Percentiles rank a stretch among this genome's conserved stretches.
phyloP scores from a whole-genome alignment of 1,284 basidiomycete species.

The Sparassis latifolia region DNA sequence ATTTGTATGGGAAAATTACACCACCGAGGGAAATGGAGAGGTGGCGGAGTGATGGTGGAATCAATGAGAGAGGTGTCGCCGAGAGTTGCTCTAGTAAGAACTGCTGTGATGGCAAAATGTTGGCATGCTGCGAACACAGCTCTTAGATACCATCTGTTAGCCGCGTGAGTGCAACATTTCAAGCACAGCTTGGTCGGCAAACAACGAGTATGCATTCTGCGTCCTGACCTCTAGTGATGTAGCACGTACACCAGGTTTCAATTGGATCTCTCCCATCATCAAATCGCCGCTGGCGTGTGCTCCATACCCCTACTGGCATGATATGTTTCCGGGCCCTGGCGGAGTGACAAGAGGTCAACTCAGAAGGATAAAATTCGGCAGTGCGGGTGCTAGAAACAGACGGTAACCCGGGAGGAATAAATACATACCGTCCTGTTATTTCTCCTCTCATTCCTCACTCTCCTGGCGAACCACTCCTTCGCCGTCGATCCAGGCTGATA shows the following conservation, averaged over 20 bases:
- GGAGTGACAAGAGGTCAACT: background rate
- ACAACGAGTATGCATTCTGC: background rate
- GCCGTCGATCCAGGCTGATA: slow-evolving; percentile 18
- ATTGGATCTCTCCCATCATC: background rate
- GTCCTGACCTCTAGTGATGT: background rate
- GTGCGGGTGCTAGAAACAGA: background rate
- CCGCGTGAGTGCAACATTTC: too few relatives aligned
- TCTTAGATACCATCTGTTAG: too few relatives aligned
- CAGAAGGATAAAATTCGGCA: background rate
- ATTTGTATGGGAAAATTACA: too few relatives aligned
- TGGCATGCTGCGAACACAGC: too few relatives aligned
- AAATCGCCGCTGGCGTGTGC: slow-evolving; percentile 6
- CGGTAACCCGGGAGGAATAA: too few relatives aligned
- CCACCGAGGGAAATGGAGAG: too few relatives aligned
- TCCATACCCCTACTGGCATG: slow-evolving; percentile 7
- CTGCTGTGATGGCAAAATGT: too few relatives aligned
- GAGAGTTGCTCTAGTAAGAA: too few relatives aligned
- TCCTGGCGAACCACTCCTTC: slow-evolving; percentile 22
- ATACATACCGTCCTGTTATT: slow-evolving; percentile 17
- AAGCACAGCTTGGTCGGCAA: too few relatives aligned
- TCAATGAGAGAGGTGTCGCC: too few relatives aligned
- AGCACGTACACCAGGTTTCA: background rate
- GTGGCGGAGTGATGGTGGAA: too few relatives aligned
- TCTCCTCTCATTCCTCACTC: slow-evolving; percentile 22
- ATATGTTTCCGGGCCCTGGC: slow-evolving; percentile 8